A percentile compares a stretch with the other conserved stretches of the same genome.
phyloP scores from a whole-genome alignment of 2,329 filamentous ascomycete species.

The Fusarium bulbicola region DNA sequence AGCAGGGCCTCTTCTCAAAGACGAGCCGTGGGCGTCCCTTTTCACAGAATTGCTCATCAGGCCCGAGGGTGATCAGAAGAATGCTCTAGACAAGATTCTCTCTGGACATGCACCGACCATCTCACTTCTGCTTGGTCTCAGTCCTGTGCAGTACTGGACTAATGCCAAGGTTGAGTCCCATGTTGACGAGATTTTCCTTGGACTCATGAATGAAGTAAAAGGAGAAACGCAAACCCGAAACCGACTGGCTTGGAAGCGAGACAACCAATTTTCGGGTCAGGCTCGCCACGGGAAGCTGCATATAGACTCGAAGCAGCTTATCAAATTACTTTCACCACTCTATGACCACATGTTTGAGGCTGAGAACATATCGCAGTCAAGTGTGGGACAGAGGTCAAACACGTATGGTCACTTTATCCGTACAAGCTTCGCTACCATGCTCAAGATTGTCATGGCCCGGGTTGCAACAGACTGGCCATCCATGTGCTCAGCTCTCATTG shows the following conservation, averaged over 20 bases:
- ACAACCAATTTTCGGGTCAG: constrained; percentile 44
- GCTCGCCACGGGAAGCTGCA: constrained; percentile 36
- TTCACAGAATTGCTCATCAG: constrained; percentile 58
- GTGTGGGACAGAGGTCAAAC: constrained; percentile 3
- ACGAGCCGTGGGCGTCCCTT: constrained; percentile 55
- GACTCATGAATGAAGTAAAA: constrained; percentile 16
- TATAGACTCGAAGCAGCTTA: constrained; percentile 51
- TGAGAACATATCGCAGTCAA: constrained; percentile 46
- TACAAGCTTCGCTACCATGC: constrained; percentile 51
- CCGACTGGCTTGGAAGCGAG: constrained; percentile 50
- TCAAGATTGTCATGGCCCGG: constrained; percentile 49
- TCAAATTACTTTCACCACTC: constrained; percentile 50
- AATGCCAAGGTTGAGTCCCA: constrained; percentile 54
- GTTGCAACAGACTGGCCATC: constrained; percentile 48
- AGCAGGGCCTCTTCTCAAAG: constrained; percentile 57
- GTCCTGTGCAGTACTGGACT: constrained; percentile 60
- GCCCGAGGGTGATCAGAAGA: constrained; percentile 34
- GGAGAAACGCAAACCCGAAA: constrained; percentile 40
- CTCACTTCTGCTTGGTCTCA: constrained; percentile 61
- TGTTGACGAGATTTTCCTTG: constrained; percentile 51
- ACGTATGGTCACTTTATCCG: constrained; percentile 49
- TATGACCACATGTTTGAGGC: constrained; percentile 57
- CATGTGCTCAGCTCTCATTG: constrained; percentile 44
- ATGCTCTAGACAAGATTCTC: constrained; percentile 53
- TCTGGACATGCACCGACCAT: constrained; percentile 57